These are phyloP conservation scores for Teratosphaeria pseudoeucalypti DNA, from an alignment of 2,329 filamentous ascomycete genomes.

Conservation along the genomic window DNA sequence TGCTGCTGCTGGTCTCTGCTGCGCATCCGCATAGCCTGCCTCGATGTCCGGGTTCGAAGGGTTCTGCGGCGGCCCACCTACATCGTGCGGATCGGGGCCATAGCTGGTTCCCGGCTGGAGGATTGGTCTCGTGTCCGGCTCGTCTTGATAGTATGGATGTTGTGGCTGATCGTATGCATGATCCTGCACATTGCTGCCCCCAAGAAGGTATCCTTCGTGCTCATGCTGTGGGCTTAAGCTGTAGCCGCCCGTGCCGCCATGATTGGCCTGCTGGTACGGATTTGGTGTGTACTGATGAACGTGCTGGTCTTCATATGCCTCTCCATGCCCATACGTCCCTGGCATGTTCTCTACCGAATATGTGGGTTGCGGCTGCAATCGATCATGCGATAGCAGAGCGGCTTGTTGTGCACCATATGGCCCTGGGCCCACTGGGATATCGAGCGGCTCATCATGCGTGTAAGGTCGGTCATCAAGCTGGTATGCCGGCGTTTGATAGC, in stretches of 20 bases:
- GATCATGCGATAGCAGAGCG: constrained; percentile 54
- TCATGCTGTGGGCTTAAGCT: constrained; percentile 71
- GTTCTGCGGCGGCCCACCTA: constrained; percentile 26
- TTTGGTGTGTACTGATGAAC: constrained; percentile 34
- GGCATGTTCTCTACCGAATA: constrained; percentile 62
- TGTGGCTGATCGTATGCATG: constrained; percentile 29
- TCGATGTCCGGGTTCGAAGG: constrained; percentile 24
- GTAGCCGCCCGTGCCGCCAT: constrained; percentile 42
- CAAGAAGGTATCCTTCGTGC: constrained; percentile 59
- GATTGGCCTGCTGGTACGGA: constrained; percentile 32
- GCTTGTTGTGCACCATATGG: constrained; percentile 27
- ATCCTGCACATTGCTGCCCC: constrained; percentile 38
- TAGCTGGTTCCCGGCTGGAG: constrained; percentile 53
- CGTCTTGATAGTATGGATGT: constrained; percentile 50
- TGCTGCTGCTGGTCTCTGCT: constrained; percentile 44
- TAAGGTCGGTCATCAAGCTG: constrained; percentile 74
- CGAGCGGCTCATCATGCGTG: constrained; percentile 45
- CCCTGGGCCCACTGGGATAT: constrained; percentile 56
- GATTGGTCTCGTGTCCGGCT: constrained; percentile 67
- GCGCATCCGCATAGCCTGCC: constrained; percentile 31
- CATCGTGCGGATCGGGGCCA: constrained; percentile 47
- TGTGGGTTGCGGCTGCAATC: constrained; percentile 72
- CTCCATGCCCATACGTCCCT: constrained; percentile 52
- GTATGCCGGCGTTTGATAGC: constrained; percentile 66
- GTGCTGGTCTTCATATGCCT: constrained; percentile 46